Evolutionary conservation across 208 protist species (phyloP).

Genomic region (Leishmania tarentolae): DNA sequence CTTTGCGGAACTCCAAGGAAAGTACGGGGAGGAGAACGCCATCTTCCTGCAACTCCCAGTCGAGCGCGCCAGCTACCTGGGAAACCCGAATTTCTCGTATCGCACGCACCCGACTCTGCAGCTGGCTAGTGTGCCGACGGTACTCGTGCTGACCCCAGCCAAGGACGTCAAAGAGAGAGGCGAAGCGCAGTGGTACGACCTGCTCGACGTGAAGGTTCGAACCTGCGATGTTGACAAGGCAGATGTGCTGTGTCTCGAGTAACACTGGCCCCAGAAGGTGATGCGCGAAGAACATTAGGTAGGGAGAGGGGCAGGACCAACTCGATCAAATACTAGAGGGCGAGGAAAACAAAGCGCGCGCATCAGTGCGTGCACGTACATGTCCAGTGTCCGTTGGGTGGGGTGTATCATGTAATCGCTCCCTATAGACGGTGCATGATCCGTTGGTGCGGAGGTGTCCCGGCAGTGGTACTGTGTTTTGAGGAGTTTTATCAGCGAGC

Average conservation of each 20-base stretch:
- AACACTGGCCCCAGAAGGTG: background rate
- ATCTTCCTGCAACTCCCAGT: conserved; percentile 66
- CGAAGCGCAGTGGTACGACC: conserved; percentile 40
- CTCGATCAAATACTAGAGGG: background rate
- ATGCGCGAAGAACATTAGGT: background rate
- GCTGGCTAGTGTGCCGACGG: conserved; percentile 48
- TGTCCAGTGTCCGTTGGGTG: background rate
- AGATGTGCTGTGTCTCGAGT: conserved; percentile 28
- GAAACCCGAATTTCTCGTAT: conserved; percentile 66
- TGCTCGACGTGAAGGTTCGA: conserved; percentile 46
- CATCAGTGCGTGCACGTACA: background rate
- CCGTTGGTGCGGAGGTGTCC: background rate
- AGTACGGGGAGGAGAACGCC: conserved; percentile 31
- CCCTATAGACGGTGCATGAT: background rate
- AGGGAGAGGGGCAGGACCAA: background rate
- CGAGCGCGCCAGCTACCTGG: conserved; percentile 64
- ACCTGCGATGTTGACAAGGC: conserved; percentile 27
- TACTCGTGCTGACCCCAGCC: conserved; percentile 48
- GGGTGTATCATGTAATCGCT: background rate
- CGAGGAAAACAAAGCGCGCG: background rate
- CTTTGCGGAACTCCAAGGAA: conserved; percentile 38
- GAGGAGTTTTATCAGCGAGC: background rate
- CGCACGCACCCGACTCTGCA: conserved; percentile 57
- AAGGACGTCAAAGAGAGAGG: conserved; percentile 32
- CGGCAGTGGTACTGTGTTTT: background rate